A percentile compares a stretch with the other conserved stretches of the same genome.
These are phyloP conservation scores for Cordyceps militaris DNA, from an alignment of 2,329 filamentous ascomycete genomes.

Conservation along the genomic window DNA sequence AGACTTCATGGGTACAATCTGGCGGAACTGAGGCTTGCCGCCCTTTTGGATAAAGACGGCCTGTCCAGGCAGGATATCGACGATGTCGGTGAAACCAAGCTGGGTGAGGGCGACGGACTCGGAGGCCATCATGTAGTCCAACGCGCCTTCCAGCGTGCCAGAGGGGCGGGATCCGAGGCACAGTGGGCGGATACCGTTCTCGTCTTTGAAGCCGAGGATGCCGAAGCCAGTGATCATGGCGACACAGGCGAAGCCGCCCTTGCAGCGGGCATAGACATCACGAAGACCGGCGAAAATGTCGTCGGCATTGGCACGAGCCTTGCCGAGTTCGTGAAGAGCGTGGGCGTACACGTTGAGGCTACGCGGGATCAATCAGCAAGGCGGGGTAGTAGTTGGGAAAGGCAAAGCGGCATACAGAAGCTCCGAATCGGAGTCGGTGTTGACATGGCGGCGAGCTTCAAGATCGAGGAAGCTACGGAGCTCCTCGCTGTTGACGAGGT, in stretches of 20 bases:
- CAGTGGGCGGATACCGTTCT: constrained; percentile 71
- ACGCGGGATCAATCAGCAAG: constrained; percentile 5
- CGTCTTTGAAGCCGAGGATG: constrained; percentile 58
- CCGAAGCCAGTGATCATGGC: constrained; percentile 79
- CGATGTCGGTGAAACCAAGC: constrained; percentile 69
- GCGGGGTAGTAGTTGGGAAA: neutral
- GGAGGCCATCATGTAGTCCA: constrained; percentile 86
- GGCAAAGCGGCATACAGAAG: constrained; percentile 43
- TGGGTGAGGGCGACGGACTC: constrained; percentile 79
- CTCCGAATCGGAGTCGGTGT: constrained; percentile 84
- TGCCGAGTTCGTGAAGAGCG: constrained; percentile 72
- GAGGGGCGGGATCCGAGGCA: constrained; percentile 69
- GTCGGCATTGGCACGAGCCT: constrained; percentile 69
- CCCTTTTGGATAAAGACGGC: constrained; percentile 83
- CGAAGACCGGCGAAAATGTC: constrained; percentile 68
- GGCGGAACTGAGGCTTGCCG: constrained; percentile 62
- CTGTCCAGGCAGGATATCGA: constrained; percentile 74
- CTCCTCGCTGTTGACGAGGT: constrained; percentile 70
- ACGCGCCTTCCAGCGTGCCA: constrained; percentile 51
- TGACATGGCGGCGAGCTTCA: constrained; percentile 78
- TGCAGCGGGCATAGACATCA: constrained; percentile 64
- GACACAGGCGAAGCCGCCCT: constrained; percentile 73
- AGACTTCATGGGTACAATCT: constrained; percentile 59
- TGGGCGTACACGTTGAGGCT: constrained; percentile 79
- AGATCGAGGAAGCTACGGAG: constrained; percentile 66